Base-by-base conservation (phyloP, 768 basidiomycete species). In the Auriscalpium vulgare region DNA sequence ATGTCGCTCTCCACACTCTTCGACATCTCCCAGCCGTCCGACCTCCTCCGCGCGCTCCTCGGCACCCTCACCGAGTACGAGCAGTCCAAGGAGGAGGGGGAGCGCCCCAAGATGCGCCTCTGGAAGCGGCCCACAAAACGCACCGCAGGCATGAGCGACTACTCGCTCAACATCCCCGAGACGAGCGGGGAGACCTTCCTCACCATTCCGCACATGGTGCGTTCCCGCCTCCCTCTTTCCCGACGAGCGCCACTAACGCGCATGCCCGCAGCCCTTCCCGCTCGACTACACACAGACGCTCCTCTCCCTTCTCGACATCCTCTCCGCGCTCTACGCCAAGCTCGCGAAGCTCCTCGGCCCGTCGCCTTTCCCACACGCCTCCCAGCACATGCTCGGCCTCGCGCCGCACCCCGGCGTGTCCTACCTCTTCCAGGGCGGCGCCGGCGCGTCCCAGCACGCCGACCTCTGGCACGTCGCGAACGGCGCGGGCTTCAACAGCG, bases 281-380 rank as follows among this genome's bases (percentile, higher is more conserved):
- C 69, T 95, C 54, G 92, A 95, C 69, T 95, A 95, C 66, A 86
- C 90, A 61, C 88, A 95, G 71, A 89, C 88, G 10, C 80, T 94
- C 37, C 81, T 92, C 53, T 91, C 92, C 37, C 82, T 93, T 29
- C 83, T 93, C 53, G 93, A 95, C 66, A 87, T 95, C 49, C 79
- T 95, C 43, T 88, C 89, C 16, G 91, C 93, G 65, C 83, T 91
- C 35, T 95, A 95, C 74, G 84, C 88, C 70, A 92, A 91, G 70
- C 87, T 95, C 43, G 80, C 81, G 9, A 84, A 84, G 65, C 81
- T 91, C 51, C 83, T 95, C 21, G 91, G 91, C 0, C 87, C 91
- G 4, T 90, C 89, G 0, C 84, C 86, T 0, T 85, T 91, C 65
- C 76, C 85, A 7, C 78, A 81, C 59, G 72, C 82, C 16, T 83